Percentiles rank a stretch among this genome's conserved stretches.
phyloP scores from a whole-genome alignment of 345 rosid genomes.

The Hibiscus mutabilis region DNA sequence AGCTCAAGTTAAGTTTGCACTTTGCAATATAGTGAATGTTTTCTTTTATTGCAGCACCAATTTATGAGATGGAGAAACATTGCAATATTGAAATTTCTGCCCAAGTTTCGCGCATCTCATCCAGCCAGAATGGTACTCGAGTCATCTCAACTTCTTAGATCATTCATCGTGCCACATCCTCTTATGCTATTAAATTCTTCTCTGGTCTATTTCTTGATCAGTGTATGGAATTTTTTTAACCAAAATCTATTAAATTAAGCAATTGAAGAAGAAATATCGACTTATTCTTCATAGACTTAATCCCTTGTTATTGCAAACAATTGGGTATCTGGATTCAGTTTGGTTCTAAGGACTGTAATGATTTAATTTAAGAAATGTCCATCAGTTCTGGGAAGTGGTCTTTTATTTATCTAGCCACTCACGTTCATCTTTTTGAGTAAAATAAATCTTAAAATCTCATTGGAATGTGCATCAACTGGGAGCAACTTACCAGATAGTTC shows the following conservation, averaged over 20 bases:
- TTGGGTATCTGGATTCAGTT: not conserved
- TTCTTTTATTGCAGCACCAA: constrained; percentile 56
- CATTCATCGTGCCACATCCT: not conserved
- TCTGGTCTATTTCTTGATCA: not conserved
- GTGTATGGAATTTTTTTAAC: not conserved
- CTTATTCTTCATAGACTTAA: not conserved
- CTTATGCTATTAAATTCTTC: not conserved
- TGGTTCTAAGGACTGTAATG: not conserved
- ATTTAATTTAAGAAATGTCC: not conserved
- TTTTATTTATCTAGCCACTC: not conserved
- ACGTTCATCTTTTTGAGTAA: not conserved
- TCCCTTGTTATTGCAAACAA: not conserved
- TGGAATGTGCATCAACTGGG: not conserved
- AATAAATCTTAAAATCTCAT: not conserved
- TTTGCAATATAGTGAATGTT: constrained; percentile 11
- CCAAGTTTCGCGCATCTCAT: constrained; percentile 54
- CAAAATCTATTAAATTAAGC: not conserved
- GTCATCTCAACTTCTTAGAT: constrained; percentile 12
- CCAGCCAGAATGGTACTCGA: constrained; percentile 44
- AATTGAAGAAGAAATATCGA: not conserved
- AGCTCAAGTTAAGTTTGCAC: constrained; percentile 16
- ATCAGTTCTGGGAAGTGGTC: not conserved
- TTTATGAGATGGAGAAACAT: constrained; percentile 92
- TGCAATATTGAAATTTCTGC: constrained; percentile 95
- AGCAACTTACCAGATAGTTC: not conserved